phyloP scores from a whole-genome alignment of 78 protist species.

The Dictyostelium firmibasis region DNA sequence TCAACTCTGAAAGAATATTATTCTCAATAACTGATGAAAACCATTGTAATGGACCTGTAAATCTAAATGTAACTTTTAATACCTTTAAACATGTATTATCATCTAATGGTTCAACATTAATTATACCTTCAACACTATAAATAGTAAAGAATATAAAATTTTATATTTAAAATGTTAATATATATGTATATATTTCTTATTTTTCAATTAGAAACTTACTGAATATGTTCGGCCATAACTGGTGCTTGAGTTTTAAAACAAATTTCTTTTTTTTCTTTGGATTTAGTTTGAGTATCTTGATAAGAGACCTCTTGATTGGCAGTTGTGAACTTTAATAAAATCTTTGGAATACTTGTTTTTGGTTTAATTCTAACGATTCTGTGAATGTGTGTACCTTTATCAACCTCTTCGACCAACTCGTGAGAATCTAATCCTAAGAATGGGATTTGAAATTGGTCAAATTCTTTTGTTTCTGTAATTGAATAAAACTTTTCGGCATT shows the following conservation, averaged over 20 bases:
- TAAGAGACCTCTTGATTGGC: constrained; percentile 45
- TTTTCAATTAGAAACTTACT: too few species aligned
- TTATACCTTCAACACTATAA: constrained; percentile 59
- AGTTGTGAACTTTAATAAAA: constrained; percentile 60
- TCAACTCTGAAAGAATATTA: constrained; percentile 61
- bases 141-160: background rate
- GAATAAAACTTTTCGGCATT: constrained; percentile 52
- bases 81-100: constrained; percentile 59
- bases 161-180: background rate
- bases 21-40: constrained; percentile 60
- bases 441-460: constrained; percentile 69
- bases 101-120: constrained; percentile 69
- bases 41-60: constrained; percentile 79
- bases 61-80: constrained; percentile 44
- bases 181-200: too few species aligned
- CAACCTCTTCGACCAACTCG: constrained; percentile 47
- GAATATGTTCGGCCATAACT: constrained; percentile 59
- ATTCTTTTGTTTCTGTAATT: constrained; percentile 61
- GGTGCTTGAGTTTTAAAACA: constrained; percentile 70
- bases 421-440: constrained; percentile 41
- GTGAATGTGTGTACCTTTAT: constrained; percentile 12
- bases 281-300: constrained; percentile 57
- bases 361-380: constrained; percentile 70
- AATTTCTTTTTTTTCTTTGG: constrained; percentile 58
- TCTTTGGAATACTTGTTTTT: constrained; percentile 66